Conservation (phyloP, 2,329 filamentous ascomycete species). For the Cytospora chrysosperma region DNA sequence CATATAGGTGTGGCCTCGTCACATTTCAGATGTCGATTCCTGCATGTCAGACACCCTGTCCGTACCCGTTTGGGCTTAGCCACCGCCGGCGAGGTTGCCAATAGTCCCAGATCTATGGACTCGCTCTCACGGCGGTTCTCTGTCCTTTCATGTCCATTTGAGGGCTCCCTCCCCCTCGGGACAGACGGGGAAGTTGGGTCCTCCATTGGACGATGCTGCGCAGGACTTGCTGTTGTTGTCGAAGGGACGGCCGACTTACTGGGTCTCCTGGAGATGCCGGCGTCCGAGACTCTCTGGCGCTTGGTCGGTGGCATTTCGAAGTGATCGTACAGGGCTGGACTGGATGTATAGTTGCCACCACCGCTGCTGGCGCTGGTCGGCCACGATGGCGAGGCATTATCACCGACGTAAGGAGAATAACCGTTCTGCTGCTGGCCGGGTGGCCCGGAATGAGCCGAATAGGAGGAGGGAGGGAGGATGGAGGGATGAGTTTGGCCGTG, state of each 20-base stretch:
- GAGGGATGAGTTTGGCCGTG: constrained; percentile 4
- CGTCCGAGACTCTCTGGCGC: constrained; percentile 20
- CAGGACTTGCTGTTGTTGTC: not conserved
- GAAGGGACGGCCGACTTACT: not conserved
- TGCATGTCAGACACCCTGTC: constrained; percentile 87
- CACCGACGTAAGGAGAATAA: constrained; percentile 9
- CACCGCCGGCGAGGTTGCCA: not conserved
- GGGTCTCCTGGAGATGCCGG: not conserved
- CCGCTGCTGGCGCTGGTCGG: constrained; percentile 12
- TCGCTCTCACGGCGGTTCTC: constrained; percentile 6
- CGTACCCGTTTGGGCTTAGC: constrained; percentile 79
- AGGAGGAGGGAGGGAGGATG: not conserved
- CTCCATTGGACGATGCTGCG: not conserved
- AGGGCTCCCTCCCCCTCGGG: not conserved
- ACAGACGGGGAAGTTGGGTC: not conserved
- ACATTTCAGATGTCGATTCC: constrained; percentile 87
- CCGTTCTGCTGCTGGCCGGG: not conserved
- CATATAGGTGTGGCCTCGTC: constrained; percentile 68
- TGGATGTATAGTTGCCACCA: constrained; percentile 16
- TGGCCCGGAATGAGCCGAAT: constrained; percentile 2
- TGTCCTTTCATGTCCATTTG: not conserved
- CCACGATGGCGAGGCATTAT: constrained; percentile 17
- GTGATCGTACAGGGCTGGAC: constrained; percentile 15
- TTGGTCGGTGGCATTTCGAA: constrained; percentile 22
- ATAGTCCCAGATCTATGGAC: not conserved